These are phyloP conservation scores for Pichia sp. DNA, from an alignment of 1,139 yeast genomes.

Conservation along the genomic window DNA sequence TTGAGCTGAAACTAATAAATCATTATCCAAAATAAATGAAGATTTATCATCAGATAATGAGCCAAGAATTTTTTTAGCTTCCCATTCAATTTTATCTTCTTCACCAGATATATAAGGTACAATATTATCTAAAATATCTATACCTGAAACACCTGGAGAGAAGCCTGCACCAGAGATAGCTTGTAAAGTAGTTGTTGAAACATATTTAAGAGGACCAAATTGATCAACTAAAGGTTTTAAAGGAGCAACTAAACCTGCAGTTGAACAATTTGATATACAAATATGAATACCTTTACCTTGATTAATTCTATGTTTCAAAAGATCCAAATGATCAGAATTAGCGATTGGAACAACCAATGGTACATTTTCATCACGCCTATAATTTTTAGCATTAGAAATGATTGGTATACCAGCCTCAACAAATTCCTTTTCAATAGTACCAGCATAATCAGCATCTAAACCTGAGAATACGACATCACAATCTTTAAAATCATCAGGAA, in stretches of 20 bases:
- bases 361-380: conserved; percentile 79
- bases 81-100: conserved; percentile 98
- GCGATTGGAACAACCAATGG: conserved; percentile 95
- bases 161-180: conserved; percentile 99
- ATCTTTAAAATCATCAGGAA: conserved; percentile 63
- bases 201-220: conserved; percentile 82
- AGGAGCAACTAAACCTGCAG: conserved; percentile 97
- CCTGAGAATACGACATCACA: conserved; percentile 97
- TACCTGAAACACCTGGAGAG: conserved; percentile 95
- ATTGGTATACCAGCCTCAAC: conserved; percentile 75
- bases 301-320: conserved; percentile 53
- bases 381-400: conserved; percentile 92
- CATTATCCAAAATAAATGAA: conserved; percentile 57
- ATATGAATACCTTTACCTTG: conserved; percentile 73
- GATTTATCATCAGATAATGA: conserved; percentile 44
- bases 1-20: conserved; percentile 85
- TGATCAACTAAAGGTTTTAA: conserved; percentile 81
- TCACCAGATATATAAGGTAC: conserved; percentile 95
- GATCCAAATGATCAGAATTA: conserved; percentile 84
- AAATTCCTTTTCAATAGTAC: conserved; percentile 81
- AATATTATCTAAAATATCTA: conserved; percentile 88
- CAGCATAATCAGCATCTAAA: conserved; percentile 88
- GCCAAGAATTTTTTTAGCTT: conserved; percentile 91
- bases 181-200: conserved; percentile 89
- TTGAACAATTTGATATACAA: conserved; percentile 96